Conservation (phyloP, 495 filamentous ascomycete genomes). For the Xylaria castorea region DNA sequence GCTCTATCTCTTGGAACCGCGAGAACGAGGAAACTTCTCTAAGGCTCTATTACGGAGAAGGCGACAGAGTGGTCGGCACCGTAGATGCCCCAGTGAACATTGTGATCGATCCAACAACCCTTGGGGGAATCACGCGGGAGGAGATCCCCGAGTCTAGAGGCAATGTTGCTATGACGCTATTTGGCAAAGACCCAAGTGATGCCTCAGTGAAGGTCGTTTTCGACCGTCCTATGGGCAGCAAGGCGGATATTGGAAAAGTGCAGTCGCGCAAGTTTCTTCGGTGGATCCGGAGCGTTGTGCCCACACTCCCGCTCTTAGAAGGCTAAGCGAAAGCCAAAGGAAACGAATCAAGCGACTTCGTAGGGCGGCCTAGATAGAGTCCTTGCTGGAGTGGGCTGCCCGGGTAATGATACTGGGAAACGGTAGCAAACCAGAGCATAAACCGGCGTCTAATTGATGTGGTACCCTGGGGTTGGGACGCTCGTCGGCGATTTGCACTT, state of each 20-base stretch:
- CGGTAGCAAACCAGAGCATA: background rate
- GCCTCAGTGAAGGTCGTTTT: constrained; percentile 32
- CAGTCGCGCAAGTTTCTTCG: constrained; percentile 45
- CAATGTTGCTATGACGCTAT: constrained; percentile 25
- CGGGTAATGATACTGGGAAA: background rate
- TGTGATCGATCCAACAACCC: constrained; percentile 29
- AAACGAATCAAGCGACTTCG: background rate
- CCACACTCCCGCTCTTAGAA: constrained; percentile 32
- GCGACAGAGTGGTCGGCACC: constrained; percentile 24
- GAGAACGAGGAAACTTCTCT: constrained; percentile 21
- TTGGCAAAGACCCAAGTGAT: constrained; percentile 21
- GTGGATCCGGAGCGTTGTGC: constrained; percentile 40
- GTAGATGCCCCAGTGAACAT: constrained; percentile 20
- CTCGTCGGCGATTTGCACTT: background rate
- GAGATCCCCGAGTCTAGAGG: constrained; percentile 22
- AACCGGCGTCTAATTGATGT: background rate
- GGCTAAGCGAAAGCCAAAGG: background rate
- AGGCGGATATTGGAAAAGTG: constrained; percentile 38
- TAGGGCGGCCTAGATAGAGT: background rate
- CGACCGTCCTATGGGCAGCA: constrained; percentile 32
- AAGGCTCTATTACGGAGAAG: constrained; percentile 28
- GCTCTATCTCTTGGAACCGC: constrained; percentile 29
- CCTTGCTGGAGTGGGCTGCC: background rate
- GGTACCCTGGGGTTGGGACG: background rate
- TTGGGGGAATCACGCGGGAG: constrained; percentile 28